Evolutionary conservation across 2,329 filamentous ascomycete species (phyloP).

Genomic region (Magnaporthiopsis rhizophila): DNA sequence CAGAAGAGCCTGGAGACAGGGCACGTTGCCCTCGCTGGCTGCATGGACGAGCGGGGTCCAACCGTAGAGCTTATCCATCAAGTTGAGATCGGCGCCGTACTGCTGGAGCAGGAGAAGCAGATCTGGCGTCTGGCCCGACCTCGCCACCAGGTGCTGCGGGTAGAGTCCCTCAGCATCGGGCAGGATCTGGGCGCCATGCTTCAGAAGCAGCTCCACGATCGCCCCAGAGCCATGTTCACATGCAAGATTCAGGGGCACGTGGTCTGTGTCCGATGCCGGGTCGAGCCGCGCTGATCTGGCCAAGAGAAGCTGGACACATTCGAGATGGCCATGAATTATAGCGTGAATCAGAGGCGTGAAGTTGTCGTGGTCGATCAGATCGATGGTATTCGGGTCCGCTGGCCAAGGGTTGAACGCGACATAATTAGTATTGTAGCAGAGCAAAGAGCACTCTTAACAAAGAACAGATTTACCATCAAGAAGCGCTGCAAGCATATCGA

Average conservation of each 20-base stretch:
- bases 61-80: constrained; percentile 90
- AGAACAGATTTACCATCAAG: constrained; percentile 44
- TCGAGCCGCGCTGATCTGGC: constrained; percentile 75
- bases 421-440: constrained; percentile 1
- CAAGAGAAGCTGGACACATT: constrained; percentile 73
- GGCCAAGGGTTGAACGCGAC: neutral
- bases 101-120: constrained; percentile 73
- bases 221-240: constrained; percentile 85
- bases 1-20: constrained; percentile 74
- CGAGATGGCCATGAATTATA: constrained; percentile 78
- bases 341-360: constrained; percentile 94
- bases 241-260: constrained; percentile 88
- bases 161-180: constrained; percentile 93
- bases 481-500: constrained; percentile 73
- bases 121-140: constrained; percentile 74
- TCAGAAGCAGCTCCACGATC: constrained; percentile 77
- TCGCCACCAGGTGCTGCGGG: constrained; percentile 92
- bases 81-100: constrained; percentile 83
- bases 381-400: constrained; percentile 67
- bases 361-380: constrained; percentile 90
- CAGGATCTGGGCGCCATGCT: constrained; percentile 72
- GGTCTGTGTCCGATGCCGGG: constrained; percentile 76
- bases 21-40: constrained; percentile 89
- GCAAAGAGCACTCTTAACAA: neutral
- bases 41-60: constrained; percentile 97